A percentile compares a stretch with the other conserved stretches of the same genome.
phyloP scores from a whole-genome alignment of 148 eudicot genomes.

The Linanthus parryae region DNA sequence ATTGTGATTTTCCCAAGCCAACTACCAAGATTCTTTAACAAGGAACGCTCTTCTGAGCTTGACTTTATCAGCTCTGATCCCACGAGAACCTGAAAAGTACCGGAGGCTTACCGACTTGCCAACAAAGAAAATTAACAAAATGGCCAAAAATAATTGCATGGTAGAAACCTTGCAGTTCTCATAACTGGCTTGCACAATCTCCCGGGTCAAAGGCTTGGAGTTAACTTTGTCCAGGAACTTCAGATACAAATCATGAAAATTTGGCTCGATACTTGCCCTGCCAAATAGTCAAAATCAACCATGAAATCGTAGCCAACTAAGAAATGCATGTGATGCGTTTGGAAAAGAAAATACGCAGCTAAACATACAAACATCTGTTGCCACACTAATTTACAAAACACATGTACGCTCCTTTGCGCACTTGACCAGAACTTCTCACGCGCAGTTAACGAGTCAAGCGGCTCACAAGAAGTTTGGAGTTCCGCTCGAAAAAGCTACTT shows the following conservation, averaged over 20 bases:
- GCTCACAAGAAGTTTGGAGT: too few species aligned
- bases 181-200: constrained; percentile 16
- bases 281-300: background rate
- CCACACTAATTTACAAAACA: too few species aligned
- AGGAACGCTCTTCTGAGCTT: constrained; percentile 17
- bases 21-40: constrained; percentile 22
- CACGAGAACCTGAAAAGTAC: constrained; percentile 14
- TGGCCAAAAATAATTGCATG: background rate
- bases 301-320: background rate
- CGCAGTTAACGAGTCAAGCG: too few species aligned
- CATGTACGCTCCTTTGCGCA: too few species aligned
- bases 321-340: background rate
- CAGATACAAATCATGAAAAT: constrained; percentile 19
- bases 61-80: constrained; percentile 17
- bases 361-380: background rate
- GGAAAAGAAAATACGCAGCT: background rate
- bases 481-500: too few species aligned
- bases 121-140: too few species aligned
- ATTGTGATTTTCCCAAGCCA: constrained; percentile 19
- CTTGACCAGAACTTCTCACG: too few species aligned
- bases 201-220: constrained; percentile 12
- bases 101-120: too few species aligned
- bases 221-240: constrained; percentile 17
- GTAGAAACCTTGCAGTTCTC: constrained; percentile 20
- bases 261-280: constrained; percentile 18